Base-by-base conservation (phyloP, 1,139 yeast genomes). In the Sugiyamaella xylanicola region DNA sequence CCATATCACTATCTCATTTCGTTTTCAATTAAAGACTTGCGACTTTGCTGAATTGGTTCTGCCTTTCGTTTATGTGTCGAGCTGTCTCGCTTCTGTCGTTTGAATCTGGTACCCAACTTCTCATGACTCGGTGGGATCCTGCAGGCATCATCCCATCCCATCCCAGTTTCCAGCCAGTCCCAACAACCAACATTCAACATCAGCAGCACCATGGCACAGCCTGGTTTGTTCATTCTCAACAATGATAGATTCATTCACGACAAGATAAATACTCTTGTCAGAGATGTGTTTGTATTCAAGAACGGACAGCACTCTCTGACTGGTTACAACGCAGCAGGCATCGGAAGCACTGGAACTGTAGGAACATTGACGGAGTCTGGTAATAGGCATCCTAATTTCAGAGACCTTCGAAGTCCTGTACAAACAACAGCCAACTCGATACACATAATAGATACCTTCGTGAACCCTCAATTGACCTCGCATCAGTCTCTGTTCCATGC, bases 401-500 rank as follows among this genome's bases (percentile, higher is more conserved):
- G n/a, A n/a, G n/a, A n/a, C n/a, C n/a, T 25, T 5, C 29, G 9
- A 9, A 25, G 8, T 9, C 8, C 29, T 25, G 5, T 25, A 25
- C 5, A 25, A 9, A 8, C 37, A 32, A 32, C 15, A 32, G 37
- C 15, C 17, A 39, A 22, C 37, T 45, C 46, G 5, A 22, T 55
- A 15, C 57, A 55, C 21, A 36, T 55, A 13, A 44, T 55, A 20
- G 57, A 55, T 40, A 51, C 53, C 29, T 55, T 51, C 36, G 25
- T 17, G 2, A 41, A 39, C n/a, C 49, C 45, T 7, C 47, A 51
- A 15, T 13, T 47, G 25, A 44, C 48, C 11, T 27, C 37, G 3
- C 39, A 42, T 17, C 49, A 51, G 20, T 43, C 50, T 13, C 45
- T 61, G 15, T 61, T 61, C 43, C 36, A 49, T 17, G 51, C 55